phyloP scores from a whole-genome alignment of 2,329 filamentous ascomycete genomes.

The Bipolaris gigantea region DNA sequence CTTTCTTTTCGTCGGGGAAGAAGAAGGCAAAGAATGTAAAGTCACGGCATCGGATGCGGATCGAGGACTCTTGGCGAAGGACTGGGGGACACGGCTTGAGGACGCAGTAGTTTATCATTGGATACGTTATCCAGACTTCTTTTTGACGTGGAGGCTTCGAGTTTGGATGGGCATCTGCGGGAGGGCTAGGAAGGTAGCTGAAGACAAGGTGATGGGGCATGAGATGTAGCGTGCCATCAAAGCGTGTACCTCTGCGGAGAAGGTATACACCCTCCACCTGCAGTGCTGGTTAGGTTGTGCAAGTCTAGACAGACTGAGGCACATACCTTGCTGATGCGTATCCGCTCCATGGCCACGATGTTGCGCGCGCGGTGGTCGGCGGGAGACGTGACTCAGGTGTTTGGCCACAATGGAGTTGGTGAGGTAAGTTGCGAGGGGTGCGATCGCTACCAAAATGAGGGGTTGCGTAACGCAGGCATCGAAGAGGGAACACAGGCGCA shows the following conservation, averaged over 20 bases:
- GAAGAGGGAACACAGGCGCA: not conserved
- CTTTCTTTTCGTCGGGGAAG: conserved; percentile 72
- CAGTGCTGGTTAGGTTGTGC: not conserved
- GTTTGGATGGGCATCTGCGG: conserved; percentile 39
- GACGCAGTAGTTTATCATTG: conserved; percentile 81
- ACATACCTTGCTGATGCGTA: conserved; percentile 51
- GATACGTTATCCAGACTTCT: conserved; percentile 93
- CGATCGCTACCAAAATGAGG: conserved; percentile 4
- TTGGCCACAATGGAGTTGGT: not conserved
- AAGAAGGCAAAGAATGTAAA: conserved; percentile 93
- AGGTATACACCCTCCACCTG: conserved; percentile 65
- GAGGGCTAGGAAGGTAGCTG: conserved; percentile 55
- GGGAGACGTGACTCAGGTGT: conserved; percentile 3
- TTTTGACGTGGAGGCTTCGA: conserved; percentile 54
- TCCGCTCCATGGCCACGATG: conserved; percentile 47
- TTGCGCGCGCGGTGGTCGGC: conserved; percentile 4
- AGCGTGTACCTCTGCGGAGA: conserved; percentile 58
- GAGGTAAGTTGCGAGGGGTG: conserved; percentile 2
- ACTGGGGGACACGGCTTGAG: conserved; percentile 72
- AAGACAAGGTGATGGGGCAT: conserved; percentile 68
- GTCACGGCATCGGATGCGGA: conserved; percentile 87
- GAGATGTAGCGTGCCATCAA: conserved; percentile 63
- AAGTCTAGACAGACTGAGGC: not conserved
- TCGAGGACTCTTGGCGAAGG: conserved; percentile 73
- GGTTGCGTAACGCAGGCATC: conserved; percentile 7